These are phyloP conservation scores for Monosporascus sp. DNA, from an alignment of 2,329 filamentous ascomycete species.

Conservation along the genomic window DNA sequence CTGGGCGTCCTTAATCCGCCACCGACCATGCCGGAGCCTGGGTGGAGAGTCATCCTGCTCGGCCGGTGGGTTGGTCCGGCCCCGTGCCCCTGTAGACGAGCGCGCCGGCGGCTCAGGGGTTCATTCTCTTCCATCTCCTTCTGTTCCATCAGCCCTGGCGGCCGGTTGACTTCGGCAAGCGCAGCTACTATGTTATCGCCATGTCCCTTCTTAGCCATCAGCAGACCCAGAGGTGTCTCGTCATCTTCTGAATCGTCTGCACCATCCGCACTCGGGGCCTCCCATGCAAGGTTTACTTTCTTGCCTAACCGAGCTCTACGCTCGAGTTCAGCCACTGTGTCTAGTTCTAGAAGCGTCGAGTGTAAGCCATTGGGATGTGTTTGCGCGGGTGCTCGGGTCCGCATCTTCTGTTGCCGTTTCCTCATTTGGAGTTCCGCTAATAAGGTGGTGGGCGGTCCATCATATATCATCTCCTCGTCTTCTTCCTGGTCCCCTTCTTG, in stretches of 20 bases:
- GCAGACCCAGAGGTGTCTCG: constrained; percentile 80
- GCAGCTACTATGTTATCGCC: constrained; percentile 41
- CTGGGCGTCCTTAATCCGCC: constrained; percentile 21
- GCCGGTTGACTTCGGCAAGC: constrained; percentile 54
- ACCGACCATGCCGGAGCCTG: constrained; percentile 21
- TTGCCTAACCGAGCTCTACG: constrained; percentile 67
- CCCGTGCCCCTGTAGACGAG: constrained; percentile 63
- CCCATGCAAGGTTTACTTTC: constrained; percentile 86
- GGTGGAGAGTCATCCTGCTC: constrained; percentile 38
- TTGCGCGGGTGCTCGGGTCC: constrained; percentile 64
- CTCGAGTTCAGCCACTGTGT: constrained; percentile 83
- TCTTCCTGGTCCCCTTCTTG: constrained; percentile 40
- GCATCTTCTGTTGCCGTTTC: constrained; percentile 79
- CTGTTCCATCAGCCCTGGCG: constrained; percentile 71
- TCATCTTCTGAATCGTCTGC: constrained; percentile 25
- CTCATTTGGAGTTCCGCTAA: constrained; percentile 87
- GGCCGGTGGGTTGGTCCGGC: constrained; percentile 36
- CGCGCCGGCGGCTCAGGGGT: constrained; percentile 72
- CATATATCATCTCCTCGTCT: constrained; percentile 46
- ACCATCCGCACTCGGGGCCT: constrained; percentile 36
- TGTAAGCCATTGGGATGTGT: constrained; percentile 73
- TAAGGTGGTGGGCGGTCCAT: constrained; percentile 79
- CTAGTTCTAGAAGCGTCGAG: constrained; percentile 82
- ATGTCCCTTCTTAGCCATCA: constrained; percentile 62
- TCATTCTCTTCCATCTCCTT: constrained; percentile 89